Base-by-base conservation (phyloP, 257 asterid genomes). In the Solanum tarapatanum region DNA sequence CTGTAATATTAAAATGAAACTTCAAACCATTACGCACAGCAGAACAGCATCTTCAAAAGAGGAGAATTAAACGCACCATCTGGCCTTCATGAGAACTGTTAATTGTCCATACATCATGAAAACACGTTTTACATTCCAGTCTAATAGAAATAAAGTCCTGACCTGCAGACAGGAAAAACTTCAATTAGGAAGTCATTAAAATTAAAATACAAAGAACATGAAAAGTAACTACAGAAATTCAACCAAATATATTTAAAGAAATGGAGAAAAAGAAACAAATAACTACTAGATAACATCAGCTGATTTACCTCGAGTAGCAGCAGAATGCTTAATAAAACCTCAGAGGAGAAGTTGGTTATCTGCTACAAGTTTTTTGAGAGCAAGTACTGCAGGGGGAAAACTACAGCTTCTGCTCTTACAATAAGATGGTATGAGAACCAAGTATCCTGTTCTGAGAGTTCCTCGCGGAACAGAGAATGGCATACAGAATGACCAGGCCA, bases 161-260 rank as follows among this genome's bases (percentile, higher is more conserved):
- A 13, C 10, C 74, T 68, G 74, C 36, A 26, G 21, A 26, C 21
- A 28, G 3, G 4, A 2, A 26, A 68, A 68, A 26, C 14, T 68
- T 12, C 21, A 12, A 68, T 12, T 6, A 12, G 5, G 3, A 10
- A 2, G 35, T 4, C 0, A 0, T 0, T 6, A 68, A 5, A 12
- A 12, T 68, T 2, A 68, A 5, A 12, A 13, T 26, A 13, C 10
- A 24, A 24, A 66, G 8, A 11, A 1, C 3, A 64, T 4, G 13
- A n/a, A 21, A 58, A 8, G 4, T 24, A 21, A 2, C 8, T 1
- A 26, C 7, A 11, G 4, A 28, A 13, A 14, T 3, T 28, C 23
- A 28, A 30, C 5, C 0, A 3, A 28, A 14, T 14, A 66, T 28
- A 41, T 10, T 41, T 41, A 12, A 2, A 64, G 4, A n/a, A 3